Base-by-base conservation (phyloP, 768 basidiomycete species). In the Nidularia sp. region DNA sequence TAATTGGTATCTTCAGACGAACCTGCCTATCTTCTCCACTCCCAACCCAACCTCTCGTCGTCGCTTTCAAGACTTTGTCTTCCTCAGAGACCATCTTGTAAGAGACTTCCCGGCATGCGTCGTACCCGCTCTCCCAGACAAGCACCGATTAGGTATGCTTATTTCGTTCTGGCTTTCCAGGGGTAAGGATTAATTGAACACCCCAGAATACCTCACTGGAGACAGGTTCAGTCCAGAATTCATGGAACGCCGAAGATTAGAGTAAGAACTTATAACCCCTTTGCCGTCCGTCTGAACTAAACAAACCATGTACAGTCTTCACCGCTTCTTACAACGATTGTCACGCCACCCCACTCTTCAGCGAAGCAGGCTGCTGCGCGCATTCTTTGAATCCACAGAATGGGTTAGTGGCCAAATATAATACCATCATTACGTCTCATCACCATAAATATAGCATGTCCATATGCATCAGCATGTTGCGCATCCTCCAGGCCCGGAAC, bases 221-320 rank as follows among this genome's bases (percentile, higher is more conserved):
- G 97, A 98, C 70, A 79, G 97, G 55, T 99, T 99, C 70, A 93
- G 93, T 58, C 86, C 89, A 6, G 97, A 98, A 62, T 99, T 99
- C 61, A 90, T 98, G 81, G 96, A 99, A 67, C 83, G 90, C 41
- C 79, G 97, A 57, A 79, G 95, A 60, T 69, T 84, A 56, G 93
- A 96, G 93, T 95, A 66, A 66, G 89, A 66, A 44, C 49, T 31
- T 45, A 7, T 10, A 12, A n/a, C n/a, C n/a, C 12, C 10, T 32
- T 29, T 10, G 45, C n/a, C 34, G 22, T 47, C 39, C 10, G 9
- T 48, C n/a, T 25, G 9, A 48, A 48, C 31, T 44, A 34, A 18
- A 44, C 3, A 18, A 45, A n/a, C 55, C 47, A 53, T 56, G 18
- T 34, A 39, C 59, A 98, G 97, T 56, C 81, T 99, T 6, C 87